Evolutionary conservation across 2,329 filamentous ascomycete genomes (phyloP).

Genomic region (Cladosporium phlei): DNA sequence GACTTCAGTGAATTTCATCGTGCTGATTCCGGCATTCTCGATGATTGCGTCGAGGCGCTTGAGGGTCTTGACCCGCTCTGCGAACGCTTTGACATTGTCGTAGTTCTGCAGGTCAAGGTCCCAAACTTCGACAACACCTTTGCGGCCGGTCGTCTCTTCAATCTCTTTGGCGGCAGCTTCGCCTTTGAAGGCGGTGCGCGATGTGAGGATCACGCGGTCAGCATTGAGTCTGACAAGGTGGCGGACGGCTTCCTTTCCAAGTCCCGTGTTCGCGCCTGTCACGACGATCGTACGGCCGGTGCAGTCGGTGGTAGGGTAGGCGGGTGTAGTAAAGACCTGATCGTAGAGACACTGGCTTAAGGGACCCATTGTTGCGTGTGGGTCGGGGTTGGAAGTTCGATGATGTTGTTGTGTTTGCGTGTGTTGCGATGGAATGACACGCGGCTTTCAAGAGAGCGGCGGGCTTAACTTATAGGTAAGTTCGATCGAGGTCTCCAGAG

Average conservation of each 20-base stretch:
- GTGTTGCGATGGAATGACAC: too few species aligned
- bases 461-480: too few species aligned
- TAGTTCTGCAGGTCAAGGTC: constrained; percentile 41
- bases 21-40: constrained; percentile 35
- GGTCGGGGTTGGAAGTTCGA: neutral
- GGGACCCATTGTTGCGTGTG: neutral
- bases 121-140: constrained; percentile 42
- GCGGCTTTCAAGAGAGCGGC: too few species aligned
- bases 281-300: constrained; percentile 41
- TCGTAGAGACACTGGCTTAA: constrained; percentile 12
- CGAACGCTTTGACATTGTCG: constrained; percentile 35
- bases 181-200: constrained; percentile 41
- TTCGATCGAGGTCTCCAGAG: too few species aligned
- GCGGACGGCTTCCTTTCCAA: constrained; percentile 44
- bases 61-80: constrained; percentile 29
- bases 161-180: constrained; percentile 41
- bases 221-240: constrained; percentile 40
- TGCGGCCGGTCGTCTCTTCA: constrained; percentile 29
- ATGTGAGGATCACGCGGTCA: constrained; percentile 42
- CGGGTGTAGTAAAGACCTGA: constrained; percentile 16
- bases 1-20: constrained; percentile 8
- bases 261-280: constrained; percentile 46
- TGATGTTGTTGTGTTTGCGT: neutral
- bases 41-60: constrained; percentile 34
- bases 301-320: constrained; percentile 12